Evolutionary conservation across 352 stramenopile species (phyloP).

Genomic region (Pythium apleroticum): DNA sequence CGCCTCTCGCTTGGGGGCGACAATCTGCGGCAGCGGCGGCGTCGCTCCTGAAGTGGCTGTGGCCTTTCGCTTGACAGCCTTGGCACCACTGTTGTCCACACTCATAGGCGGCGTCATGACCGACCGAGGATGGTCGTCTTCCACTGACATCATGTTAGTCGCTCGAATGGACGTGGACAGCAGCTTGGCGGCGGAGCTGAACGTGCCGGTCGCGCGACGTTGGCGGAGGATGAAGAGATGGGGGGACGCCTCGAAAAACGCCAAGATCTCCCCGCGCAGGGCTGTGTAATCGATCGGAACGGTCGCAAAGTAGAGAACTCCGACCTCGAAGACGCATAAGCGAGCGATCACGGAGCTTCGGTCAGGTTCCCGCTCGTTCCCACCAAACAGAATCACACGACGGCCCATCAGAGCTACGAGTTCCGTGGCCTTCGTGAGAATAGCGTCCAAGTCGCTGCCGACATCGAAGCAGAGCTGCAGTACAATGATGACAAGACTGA

Average conservation of each 20-base stretch:
- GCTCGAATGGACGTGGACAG: slow-evolving; percentile 38
- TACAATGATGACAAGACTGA: neutral
- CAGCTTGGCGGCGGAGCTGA: slow-evolving; percentile 27
- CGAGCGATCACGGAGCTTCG: slow-evolving; percentile 36
- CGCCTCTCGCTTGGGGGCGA: slow-evolving; percentile 5
- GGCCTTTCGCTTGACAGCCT: slow-evolving; percentile 19
- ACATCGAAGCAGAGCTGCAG: slow-evolving; percentile 66
- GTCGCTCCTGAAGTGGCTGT: neutral
- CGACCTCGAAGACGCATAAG: slow-evolving; percentile 42
- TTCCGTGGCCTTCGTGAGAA: slow-evolving; percentile 37
- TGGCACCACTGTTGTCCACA: slow-evolving; percentile 8
- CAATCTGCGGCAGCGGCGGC: neutral
- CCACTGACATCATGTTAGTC: slow-evolving; percentile 27
- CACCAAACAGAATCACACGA: slow-evolving; percentile 60
- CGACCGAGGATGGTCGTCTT: slow-evolving; percentile 18
- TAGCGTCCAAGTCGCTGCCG: slow-evolving; percentile 42
- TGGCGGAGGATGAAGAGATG: slow-evolving; percentile 61
- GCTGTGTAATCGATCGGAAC: slow-evolving; percentile 61
- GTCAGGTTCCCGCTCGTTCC: slow-evolving; percentile 34
- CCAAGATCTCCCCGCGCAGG: slow-evolving; percentile 52
- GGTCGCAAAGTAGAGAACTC: slow-evolving; percentile 60
- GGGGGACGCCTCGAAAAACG: slow-evolving; percentile 52
- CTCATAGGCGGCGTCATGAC: slow-evolving; percentile 17
- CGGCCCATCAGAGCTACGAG: slow-evolving; percentile 42
- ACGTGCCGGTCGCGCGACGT: slow-evolving; percentile 19